Conservation (phyloP, 345 rosid species). For the Brassica incana region DNA sequence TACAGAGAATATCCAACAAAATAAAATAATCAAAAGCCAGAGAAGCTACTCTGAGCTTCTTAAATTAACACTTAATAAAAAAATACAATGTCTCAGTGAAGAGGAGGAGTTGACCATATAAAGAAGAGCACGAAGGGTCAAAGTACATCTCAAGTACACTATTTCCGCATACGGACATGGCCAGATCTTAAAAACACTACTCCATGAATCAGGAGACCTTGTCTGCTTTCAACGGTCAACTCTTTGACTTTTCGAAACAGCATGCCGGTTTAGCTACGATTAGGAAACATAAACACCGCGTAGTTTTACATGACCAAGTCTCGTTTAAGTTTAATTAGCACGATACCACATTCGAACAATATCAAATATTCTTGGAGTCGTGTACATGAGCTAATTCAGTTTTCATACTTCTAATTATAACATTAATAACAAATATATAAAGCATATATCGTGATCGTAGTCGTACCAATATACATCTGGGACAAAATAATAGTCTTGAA, state of each 20-base stretch:
- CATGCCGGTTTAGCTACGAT: constrained; percentile 2
- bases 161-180: constrained; percentile 36
- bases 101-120: constrained; percentile 1
- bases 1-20: not conserved
- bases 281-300: constrained; percentile 18
- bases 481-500: not conserved
- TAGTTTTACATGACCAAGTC: constrained; percentile 19
- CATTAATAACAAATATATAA: not conserved
- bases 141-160: constrained; percentile 33
- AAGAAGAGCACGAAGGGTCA: constrained; percentile 5
- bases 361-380: not conserved
- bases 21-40: not conserved
- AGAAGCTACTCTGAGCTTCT: not conserved
- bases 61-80: not conserved
- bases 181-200: constrained; percentile 11
- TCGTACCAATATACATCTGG: not conserved
- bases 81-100: not conserved
- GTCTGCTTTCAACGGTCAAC: constrained; percentile 32
- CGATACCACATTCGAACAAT: not conserved
- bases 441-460: not conserved
- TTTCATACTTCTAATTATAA: not conserved
- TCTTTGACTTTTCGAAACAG: constrained; percentile 22
- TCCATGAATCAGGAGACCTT: constrained; percentile 27
- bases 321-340: not conserved
- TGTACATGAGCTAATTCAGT: not conserved